A percentile compares a stretch with the other conserved stretches of the same genome.
Conservation (phyloP, 331 rosid genomes). For the Quercus phellos region DNA sequence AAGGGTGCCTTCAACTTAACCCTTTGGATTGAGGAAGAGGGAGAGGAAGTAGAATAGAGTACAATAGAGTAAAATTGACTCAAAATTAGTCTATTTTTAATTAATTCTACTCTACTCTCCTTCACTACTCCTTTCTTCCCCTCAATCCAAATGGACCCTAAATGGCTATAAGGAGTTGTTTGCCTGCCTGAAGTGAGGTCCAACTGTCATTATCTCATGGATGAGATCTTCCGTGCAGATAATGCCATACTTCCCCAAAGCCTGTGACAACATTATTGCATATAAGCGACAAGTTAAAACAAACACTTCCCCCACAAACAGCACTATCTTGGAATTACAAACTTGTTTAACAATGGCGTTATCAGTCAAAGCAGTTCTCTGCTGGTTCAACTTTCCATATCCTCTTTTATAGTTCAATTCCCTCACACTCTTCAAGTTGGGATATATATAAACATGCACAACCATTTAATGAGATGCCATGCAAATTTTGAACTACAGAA, state of each 20-base stretch:
- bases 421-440: conserved; percentile 80
- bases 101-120: no score
- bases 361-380: no score
- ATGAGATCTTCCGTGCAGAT: neutral
- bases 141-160: conserved; percentile 3
- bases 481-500: neutral
- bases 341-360: no score
- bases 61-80: no score
- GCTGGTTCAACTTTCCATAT: conserved; percentile 62
- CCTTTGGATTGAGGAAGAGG: no score
- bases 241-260: conserved; percentile 65
- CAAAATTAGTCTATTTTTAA: no score
- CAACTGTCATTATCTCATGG: no score
- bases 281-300: neutral
- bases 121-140: no score
- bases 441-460: conserved; percentile 41
- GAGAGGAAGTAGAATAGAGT: no score
- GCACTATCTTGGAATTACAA: no score
- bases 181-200: no score
- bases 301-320: neutral
- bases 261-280: conserved; percentile 30
- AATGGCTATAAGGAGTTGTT: no score
- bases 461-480: neutral
- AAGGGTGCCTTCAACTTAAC: conserved; percentile 66
- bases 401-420: conserved; percentile 87